Base-by-base conservation (phyloP, 108 stramenopile species). In the Thalassiosira profunda region DNA sequence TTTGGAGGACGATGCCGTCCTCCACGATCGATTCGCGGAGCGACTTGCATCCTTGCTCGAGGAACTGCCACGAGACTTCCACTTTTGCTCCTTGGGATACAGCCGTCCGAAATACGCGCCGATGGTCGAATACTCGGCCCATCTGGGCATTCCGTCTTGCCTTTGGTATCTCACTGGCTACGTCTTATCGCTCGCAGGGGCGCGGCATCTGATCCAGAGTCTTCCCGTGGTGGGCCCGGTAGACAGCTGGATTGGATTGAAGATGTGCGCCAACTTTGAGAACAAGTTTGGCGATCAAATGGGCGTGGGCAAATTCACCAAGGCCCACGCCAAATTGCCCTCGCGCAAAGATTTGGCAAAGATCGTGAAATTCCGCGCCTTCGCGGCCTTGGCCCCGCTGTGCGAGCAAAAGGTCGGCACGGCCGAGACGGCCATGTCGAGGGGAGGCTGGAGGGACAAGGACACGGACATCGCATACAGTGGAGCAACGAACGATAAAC, bases 91-190 rank as follows among this genome's bases (percentile, higher is more conserved):
- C 18, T 49, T 94, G 5, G 93, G 93, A 11, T 94, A 94, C 69
- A 78, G 86, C 52, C 85, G 85, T 23, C 93, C 93, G 24, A 91
- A 84, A 53, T 76, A 75, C 18, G 93, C 93, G 15, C 93, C 93
- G 20, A 82, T 94, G 4, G 62, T 91, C n/a, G 80, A 86, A 11
- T 91, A 71, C 67, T 86, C 80, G 17, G 41, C 70, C 20, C 74
- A 85, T 26, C 25, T 91, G 34, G 81, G 86, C 9, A 86, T 94
- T 46, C 93, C 93, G 11, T 85, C 90, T 1, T 80, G 74, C 57
- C 54, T 89, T n/a, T 94, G 86, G 85, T 94, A 94, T 58, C 73
- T 94, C 40, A 94, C 93, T 2, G 93, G 93, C 4, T 94, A 94
- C 58, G 66, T 91, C 29, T 23, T 94, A 20, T 87, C 86, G 25